Conservation (phyloP, 2,329 filamentous ascomycete species). For the Monascus ruber region DNA sequence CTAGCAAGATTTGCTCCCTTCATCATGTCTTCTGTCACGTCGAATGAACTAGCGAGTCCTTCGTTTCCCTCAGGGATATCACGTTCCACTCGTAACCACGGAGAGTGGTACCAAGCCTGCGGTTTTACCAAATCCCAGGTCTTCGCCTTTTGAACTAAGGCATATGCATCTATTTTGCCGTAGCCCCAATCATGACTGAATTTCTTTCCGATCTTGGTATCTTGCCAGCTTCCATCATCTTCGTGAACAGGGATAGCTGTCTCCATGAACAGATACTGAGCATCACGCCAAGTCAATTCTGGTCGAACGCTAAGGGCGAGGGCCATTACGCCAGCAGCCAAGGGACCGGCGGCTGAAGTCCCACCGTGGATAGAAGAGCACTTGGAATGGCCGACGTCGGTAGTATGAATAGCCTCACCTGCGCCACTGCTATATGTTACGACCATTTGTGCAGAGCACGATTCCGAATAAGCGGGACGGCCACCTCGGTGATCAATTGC, state of each 20-base stretch:
- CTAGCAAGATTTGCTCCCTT: conserved; percentile 71
- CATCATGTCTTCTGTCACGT: conserved; percentile 71
- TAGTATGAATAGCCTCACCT: conserved; percentile 86
- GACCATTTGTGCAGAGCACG: conserved; percentile 87
- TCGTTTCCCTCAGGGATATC: conserved; percentile 72
- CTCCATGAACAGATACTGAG: conserved; percentile 81
- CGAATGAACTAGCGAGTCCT: conserved; percentile 68
- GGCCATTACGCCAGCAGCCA: conserved; percentile 86
- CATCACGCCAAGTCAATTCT: conserved; percentile 82
- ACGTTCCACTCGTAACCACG: conserved; percentile 84
- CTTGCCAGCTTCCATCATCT: conserved; percentile 66
- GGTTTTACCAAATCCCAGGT: conserved; percentile 82
- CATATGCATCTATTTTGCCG: conserved; percentile 83
- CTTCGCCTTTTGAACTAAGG: conserved; percentile 74
- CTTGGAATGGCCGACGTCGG: conserved; percentile 72
- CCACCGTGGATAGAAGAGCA: conserved; percentile 82
- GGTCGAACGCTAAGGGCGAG: conserved; percentile 75
- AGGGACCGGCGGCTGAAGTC: conserved; percentile 86
- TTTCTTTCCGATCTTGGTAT: conserved; percentile 66
- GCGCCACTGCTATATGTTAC: conserved; percentile 93
- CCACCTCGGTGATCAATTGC: conserved; percentile 75
- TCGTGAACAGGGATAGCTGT: conserved; percentile 72
- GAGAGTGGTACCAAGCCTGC: conserved; percentile 87
- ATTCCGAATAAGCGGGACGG: conserved; percentile 95
- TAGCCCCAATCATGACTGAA: conserved; percentile 95